Evolutionary conservation across 495 filamentous ascomycete genomes (phyloP).

Genomic region (Penicillium canariense): DNA sequence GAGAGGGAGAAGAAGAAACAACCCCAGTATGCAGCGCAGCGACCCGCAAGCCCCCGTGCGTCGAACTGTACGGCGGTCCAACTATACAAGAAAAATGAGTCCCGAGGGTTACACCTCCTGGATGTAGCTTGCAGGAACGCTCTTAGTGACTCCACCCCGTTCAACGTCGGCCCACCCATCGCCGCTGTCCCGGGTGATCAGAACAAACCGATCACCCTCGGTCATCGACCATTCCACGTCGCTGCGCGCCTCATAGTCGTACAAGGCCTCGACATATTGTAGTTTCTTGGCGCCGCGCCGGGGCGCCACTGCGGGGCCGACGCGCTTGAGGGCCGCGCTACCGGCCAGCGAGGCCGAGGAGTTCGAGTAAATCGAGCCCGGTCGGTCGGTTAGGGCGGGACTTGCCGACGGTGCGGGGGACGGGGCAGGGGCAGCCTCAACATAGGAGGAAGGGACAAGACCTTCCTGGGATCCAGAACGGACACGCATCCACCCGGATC

Average conservation of each 20-base stretch:
- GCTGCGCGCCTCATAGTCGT: slow-evolving; percentile 83
- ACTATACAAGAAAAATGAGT: slow-evolving; percentile 15
- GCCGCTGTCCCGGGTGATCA: slow-evolving; percentile 78
- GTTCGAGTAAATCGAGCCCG: slow-evolving; percentile 73
- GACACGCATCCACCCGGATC: slow-evolving; percentile 87
- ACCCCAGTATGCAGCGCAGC: slow-evolving; percentile 1
- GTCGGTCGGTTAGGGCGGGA: slow-evolving; percentile 43
- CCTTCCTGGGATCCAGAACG: slow-evolving; percentile 66
- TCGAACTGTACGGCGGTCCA: slow-evolving; percentile 1
- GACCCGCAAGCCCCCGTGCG: background rate
- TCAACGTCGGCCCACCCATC: slow-evolving; percentile 98
- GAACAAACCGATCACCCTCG: slow-evolving; percentile 88
- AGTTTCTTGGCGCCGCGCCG: slow-evolving; percentile 90
- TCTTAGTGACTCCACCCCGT: slow-evolving; percentile 82
- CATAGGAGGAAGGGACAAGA: slow-evolving; percentile 82
- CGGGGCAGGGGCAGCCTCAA: slow-evolving; percentile 54
- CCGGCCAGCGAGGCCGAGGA: slow-evolving; percentile 71
- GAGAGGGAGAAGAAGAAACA: slow-evolving; percentile 1
- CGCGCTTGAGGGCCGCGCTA: slow-evolving; percentile 64
- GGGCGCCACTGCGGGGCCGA: slow-evolving; percentile 90
- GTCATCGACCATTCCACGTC: slow-evolving; percentile 85
- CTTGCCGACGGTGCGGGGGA: slow-evolving; percentile 40
- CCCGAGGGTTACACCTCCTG: slow-evolving; percentile 56
- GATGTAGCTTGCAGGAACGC: slow-evolving; percentile 92
- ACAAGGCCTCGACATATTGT: slow-evolving; percentile 90